Conservation (phyloP, 257 asterid species). For the Lycium ferocissimum region DNA sequence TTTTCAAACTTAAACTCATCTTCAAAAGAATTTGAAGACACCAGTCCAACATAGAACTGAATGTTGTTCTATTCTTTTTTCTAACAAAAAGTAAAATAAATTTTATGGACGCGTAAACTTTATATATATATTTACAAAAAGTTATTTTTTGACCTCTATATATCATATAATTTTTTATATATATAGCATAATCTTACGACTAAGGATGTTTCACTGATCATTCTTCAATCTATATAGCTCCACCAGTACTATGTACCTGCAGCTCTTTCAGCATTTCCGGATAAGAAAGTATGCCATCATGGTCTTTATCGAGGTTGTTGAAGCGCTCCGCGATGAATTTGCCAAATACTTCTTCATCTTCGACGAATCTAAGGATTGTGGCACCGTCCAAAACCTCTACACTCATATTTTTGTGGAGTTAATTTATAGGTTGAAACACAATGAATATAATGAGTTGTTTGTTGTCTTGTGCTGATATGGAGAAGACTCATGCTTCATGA, state of each 20-base stretch:
- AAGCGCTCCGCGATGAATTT: not conserved
- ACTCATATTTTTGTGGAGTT: not conserved
- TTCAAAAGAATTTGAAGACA: too few species aligned
- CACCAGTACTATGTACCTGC: not conserved
- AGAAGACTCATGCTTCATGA: not conserved
- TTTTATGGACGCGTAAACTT: too few species aligned
- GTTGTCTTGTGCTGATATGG: not conserved
- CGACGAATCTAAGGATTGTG: not conserved
- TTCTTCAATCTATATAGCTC: too few species aligned
- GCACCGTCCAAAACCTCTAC: not conserved
- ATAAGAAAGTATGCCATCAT: conserved; percentile 12
- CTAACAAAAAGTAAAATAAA: too few species aligned
- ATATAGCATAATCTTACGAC: too few species aligned
- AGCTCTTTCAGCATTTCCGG: not conserved
- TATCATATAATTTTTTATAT: too few species aligned
- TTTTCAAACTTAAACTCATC: too few species aligned
- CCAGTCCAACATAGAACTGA: too few species aligned
- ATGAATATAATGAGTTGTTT: not conserved
- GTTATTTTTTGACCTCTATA: too few species aligned
- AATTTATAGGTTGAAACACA: not conserved
- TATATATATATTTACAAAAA: too few species aligned
- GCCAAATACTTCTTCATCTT: not conserved
- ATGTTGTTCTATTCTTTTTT: too few species aligned
- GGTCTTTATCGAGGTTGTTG: not conserved
- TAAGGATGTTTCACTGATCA: too few species aligned